Conservation (phyloP, 768 basidiomycete genomes). For the Tephrocybe sp. region DNA sequence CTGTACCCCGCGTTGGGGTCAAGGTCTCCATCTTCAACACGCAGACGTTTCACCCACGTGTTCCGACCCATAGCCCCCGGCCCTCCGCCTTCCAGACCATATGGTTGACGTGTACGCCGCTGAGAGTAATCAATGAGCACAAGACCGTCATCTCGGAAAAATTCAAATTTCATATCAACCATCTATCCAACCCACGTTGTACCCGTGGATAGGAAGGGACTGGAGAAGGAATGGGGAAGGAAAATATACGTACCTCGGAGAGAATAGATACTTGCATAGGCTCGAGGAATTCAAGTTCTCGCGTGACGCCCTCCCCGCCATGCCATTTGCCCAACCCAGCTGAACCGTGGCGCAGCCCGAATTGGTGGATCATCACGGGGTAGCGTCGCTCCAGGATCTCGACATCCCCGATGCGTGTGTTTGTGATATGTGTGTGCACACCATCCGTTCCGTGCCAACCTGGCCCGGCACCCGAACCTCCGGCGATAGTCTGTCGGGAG, state of each 20-base stretch:
- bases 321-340: conserved; percentile 69
- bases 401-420: conserved; percentile 89
- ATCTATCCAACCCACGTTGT: too few species aligned
- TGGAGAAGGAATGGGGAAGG: neutral
- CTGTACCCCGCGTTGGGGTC: conserved; percentile 31
- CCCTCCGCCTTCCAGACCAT: conserved; percentile 80
- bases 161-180: neutral
- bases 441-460: conserved; percentile 91
- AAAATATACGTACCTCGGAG: conserved; percentile 57
- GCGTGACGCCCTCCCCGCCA: conserved; percentile 82
- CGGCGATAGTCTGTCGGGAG: conserved; percentile 83
- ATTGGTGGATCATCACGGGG: conserved; percentile 84
- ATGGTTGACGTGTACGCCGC: conserved; percentile 84
- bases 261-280: conserved; percentile 85
- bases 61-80: conserved; percentile 73
- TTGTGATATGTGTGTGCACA: conserved; percentile 92
- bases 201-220: neutral
- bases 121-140: conserved; percentile 25
- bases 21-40: conserved; percentile 66
- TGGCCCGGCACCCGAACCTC: conserved; percentile 89
- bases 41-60: conserved; percentile 79
- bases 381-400: conserved; percentile 93
- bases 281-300: conserved; percentile 81
- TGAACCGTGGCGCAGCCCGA: conserved; percentile 68
- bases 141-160: neutral